phyloP scores from a whole-genome alignment of 83 land plant species.

The Diphasiastrum complanatum region DNA sequence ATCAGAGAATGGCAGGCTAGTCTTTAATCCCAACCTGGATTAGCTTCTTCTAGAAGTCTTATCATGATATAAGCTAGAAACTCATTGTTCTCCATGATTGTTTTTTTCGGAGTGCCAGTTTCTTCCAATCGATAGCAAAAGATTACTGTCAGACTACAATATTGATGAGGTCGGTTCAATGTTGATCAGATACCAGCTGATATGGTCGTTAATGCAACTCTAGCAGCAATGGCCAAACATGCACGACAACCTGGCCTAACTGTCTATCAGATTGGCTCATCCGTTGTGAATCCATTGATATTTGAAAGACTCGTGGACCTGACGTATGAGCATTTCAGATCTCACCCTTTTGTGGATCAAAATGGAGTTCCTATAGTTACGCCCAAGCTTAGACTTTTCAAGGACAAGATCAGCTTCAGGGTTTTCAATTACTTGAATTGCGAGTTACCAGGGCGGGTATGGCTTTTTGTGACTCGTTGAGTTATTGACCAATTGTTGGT shows the following conservation, averaged over 20 bases:
- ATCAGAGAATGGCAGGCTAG: too few relatives aligned
- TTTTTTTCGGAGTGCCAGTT: too few relatives aligned
- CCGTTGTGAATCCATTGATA: conserved; percentile 66
- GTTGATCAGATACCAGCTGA: conserved; percentile 86
- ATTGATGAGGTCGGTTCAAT: too few relatives aligned
- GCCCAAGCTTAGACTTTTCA: conserved; percentile 36
- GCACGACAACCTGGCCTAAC: conserved; percentile 37
- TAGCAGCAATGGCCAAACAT: conserved; percentile 73
- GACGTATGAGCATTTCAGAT: conserved; percentile 53
- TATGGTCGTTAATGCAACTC: conserved; percentile 84
- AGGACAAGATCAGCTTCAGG: conserved; percentile 49
- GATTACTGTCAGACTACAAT: too few relatives aligned
- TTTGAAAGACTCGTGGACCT: conserved; percentile 45
- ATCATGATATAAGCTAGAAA: too few relatives aligned
- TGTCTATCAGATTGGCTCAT: conserved; percentile 78
- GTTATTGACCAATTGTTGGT: too few relatives aligned
- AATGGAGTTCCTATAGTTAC: conserved; percentile 50
- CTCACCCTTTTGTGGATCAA: conserved; percentile 50
- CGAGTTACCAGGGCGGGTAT: too few relatives aligned
- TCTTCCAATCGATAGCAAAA: too few relatives aligned
- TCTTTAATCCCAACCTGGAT: too few relatives aligned
- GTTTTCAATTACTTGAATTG: conserved; percentile 33
- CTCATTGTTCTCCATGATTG: too few relatives aligned
- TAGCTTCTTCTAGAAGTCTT: too few relatives aligned
- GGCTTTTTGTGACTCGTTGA: too few relatives aligned